Base-by-base conservation (phyloP, 345 rosid genomes). In the Clarkia xantiana region DNA sequence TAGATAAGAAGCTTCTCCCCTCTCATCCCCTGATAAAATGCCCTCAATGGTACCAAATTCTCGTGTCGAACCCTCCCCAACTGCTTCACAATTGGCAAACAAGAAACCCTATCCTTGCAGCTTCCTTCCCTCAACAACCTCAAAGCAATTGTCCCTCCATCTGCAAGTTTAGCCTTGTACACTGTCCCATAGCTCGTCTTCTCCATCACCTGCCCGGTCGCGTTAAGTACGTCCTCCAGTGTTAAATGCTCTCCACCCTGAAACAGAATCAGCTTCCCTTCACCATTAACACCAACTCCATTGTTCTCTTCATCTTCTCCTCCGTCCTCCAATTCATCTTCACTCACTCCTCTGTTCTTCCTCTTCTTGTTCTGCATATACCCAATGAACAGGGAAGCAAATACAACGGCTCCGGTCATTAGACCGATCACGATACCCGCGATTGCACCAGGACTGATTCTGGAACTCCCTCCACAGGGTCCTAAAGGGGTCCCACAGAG, bases 241-340 rank as follows among this genome's bases (percentile, higher is more conserved):
- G 86, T 78, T 68, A 91, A 77, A 70, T 86, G 89, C 80, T 91
- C 96, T 2, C 94, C 96, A 1, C 98, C 98, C 78, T 91, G 86
- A 58, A 91, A 91, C 71, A 91, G 67, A 61, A 84, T 67, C 13
- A 91, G 74, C 76, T 76, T 91, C 57, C 96, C 95, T 73, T 91
- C 94, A 22, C 78, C 77, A 2, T 61, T 29, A 29, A 29, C 64
- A 3, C 62, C 66, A 1, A 13, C 42, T 0, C 51, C 76, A 0
- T 70, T 73, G 39, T 55, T 67, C 53, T 75, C 91, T 1, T 69
- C 81, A 49, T 83, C 85, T 42, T 77, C 91, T 19, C 71, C 81
- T 57, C 71, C 81, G 55, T 81, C 94, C 57, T 77, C 94, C 12
- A 77, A 18, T 49, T 83, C 96, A 52, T 77, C 85, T 51, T 83